Base-by-base conservation (phyloP, 495 filamentous ascomycete genomes). In the Xylaria venustula region DNA sequence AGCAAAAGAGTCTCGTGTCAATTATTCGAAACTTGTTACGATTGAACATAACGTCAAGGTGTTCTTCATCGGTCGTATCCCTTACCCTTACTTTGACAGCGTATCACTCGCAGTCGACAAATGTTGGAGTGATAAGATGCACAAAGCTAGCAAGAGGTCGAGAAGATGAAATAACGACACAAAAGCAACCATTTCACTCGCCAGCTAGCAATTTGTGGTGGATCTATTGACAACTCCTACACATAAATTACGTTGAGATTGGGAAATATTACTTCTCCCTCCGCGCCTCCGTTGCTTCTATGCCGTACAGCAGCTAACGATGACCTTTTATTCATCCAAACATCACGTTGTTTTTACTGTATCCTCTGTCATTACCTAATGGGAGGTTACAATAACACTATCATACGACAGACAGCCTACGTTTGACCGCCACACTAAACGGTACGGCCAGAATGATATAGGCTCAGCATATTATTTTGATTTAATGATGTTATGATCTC, bases 31-130 rank as follows among this genome's bases (percentile, higher is more conserved):
- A 51, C 70, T 82, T 8, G 67, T 71, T 8, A 79, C 82, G 3
- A 73, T 82, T 36, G 78, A 82, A 57, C 79, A 81, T 67, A 78
- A 80, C 49, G 67, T 75, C 54, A 77, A 75, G 58, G 73, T 79
- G 15, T 74, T 73, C 57, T 81, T 83, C 48, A 74, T 78, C 26
- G 69, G 74, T n/a, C 62, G 61, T 4, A 73, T 85, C 19, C 53
- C 56, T 1, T 36, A 53, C 3, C 62, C 64, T 4, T 68, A 73
- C 53, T 69, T 78, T 28, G 57, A 76, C 0, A 63, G 71, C 25
- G 78, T 81, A 37, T 58, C 53, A 23, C 57, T 62, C 3, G 78
- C 79, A 4, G 77, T 80, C 26, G 69, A 80, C 54, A 46, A 67
- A n/a, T 81, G 78, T 64, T 81, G 78, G 78, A 34, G 58, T 40